Conservation (phyloP, 306 rosid genomes). For the Gynostemma pentaphyllum region DNA sequence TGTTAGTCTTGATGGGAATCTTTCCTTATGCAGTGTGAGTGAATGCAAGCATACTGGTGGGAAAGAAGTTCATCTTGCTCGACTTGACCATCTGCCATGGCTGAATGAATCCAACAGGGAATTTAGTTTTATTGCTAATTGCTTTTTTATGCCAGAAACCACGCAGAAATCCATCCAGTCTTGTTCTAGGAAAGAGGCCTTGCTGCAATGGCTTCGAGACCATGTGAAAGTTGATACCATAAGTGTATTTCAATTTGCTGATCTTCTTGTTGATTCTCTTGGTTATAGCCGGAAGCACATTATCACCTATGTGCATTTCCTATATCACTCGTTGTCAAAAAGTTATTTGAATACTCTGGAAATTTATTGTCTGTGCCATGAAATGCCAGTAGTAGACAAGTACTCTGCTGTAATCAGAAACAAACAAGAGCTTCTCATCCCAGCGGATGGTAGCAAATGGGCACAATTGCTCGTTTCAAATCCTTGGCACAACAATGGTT, state of each 20-base stretch:
- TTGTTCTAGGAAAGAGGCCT: neutral
- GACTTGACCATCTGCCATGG: conserved; percentile 28
- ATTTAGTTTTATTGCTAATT: conserved; percentile 16
- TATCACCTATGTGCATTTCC: conserved; percentile 39
- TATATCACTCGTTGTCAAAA: conserved; percentile 28
- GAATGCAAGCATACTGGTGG: neutral
- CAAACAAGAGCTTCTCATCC: conserved; percentile 36
- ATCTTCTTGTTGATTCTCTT: conserved; percentile 6
- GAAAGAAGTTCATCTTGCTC: conserved; percentile 19
- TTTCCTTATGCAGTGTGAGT: conserved; percentile 26
- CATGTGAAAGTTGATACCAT: conserved; percentile 12
- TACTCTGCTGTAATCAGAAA: conserved; percentile 18
- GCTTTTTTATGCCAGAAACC: conserved; percentile 37
- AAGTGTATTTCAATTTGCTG: conserved; percentile 21
- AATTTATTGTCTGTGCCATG: conserved; percentile 11
- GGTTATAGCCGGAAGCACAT: conserved; percentile 9
- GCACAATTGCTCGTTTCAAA: conserved; percentile 38
- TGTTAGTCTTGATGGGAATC: conserved; percentile 23
- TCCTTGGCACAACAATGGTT: conserved; percentile 43
- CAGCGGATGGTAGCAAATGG: conserved; percentile 66
- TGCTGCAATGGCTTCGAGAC: conserved; percentile 35
- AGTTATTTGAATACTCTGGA: conserved; percentile 9
- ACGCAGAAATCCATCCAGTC: conserved; percentile 33
- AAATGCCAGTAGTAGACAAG: conserved; percentile 53
- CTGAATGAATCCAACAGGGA: conserved; percentile 38